Conservation (phyloP, 768 basidiomycete genomes). For the Trichaptum fuscoviolaceum region DNA sequence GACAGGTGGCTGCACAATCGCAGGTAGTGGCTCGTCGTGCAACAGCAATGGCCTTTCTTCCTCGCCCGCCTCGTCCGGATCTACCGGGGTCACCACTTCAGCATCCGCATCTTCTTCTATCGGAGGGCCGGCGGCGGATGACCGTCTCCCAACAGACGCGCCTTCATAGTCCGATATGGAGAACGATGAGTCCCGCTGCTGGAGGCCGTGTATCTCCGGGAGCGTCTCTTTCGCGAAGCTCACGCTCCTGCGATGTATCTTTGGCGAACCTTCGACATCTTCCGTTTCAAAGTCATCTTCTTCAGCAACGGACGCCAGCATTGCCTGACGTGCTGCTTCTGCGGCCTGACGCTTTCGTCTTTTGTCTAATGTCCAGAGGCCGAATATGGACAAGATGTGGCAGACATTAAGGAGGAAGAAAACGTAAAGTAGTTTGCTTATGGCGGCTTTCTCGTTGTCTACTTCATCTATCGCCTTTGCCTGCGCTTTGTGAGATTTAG, state of each 20-base stretch:
- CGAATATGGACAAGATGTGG: slow-evolving; percentile 48
- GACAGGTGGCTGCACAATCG: slow-evolving; percentile 1
- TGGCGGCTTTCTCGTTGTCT: slow-evolving; percentile 25
- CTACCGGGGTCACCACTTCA: not conserved
- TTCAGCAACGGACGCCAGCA: not conserved
- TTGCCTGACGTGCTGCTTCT: not conserved
- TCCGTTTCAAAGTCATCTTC: slow-evolving; percentile 11
- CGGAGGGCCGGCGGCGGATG: not conserved
- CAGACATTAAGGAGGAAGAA: slow-evolving; percentile 54
- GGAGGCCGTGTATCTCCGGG: not conserved
- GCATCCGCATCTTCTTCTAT: slow-evolving; percentile 3
- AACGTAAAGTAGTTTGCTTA: slow-evolving; percentile 48
- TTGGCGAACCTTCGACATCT: slow-evolving; percentile 13
- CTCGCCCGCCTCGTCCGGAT: slow-evolving; percentile 10
- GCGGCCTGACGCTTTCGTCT: slow-evolving; percentile 28
- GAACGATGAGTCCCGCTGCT: not conserved
- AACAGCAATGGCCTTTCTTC: slow-evolving; percentile 11
- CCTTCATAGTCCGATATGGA: not conserved
- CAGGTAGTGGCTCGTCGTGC: not conserved
- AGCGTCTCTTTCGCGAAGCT: slow-evolving; percentile 4
- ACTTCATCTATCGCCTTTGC: slow-evolving; percentile 9
- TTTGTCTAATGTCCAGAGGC: slow-evolving; percentile 44
- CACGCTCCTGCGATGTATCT: not conserved
- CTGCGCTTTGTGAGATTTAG: slow-evolving; percentile 12
- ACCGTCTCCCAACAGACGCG: no score